These are phyloP conservation scores for Exobasidium cylindrosporum DNA, from an alignment of 1,284 basidiomycete genomes.

Conservation along the genomic window DNA sequence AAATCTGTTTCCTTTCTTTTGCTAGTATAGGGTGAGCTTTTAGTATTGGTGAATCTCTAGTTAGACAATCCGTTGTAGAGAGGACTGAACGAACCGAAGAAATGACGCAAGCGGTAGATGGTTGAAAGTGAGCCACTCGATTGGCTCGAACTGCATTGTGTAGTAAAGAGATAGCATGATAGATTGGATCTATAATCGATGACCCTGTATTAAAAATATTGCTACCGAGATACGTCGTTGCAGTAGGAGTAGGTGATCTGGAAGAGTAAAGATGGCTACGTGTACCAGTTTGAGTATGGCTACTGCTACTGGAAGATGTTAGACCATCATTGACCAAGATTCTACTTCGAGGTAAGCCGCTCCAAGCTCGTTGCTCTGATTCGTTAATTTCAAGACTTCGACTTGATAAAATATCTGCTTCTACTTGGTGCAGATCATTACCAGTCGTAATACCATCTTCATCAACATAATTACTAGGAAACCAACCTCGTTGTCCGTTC, in stretches of 20 bases:
- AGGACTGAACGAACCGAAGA: slow-evolving; percentile 89
- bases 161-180: slow-evolving; percentile 79
- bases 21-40: slow-evolving; percentile 68
- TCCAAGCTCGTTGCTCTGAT: not conserved
- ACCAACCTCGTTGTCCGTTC: slow-evolving; percentile 72
- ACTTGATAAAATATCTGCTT: not conserved
- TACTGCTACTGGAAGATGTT: not conserved
- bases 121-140: slow-evolving; percentile 71
- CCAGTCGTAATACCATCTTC: slow-evolving; percentile 10
- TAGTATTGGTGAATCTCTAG: slow-evolving; percentile 74
- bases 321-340: not conserved
- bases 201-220: not conserved
- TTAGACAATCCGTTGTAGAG: slow-evolving; percentile 77
- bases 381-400: not conserved
- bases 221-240: not conserved
- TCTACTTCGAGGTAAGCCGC: not conserved
- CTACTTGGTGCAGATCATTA: not conserved
- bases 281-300: not conserved
- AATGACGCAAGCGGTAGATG: slow-evolving; percentile 72
- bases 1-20: slow-evolving; percentile 75
- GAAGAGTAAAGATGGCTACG: slow-evolving; percentile 16
- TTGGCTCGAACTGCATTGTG: slow-evolving; percentile 76
- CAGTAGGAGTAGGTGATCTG: slow-evolving; percentile 31
- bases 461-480: slow-evolving; percentile 70
- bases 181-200: slow-evolving; percentile 60